phyloP scores from a whole-genome alignment of 305 asterid species.

The Solanum aculeatissimum region DNA sequence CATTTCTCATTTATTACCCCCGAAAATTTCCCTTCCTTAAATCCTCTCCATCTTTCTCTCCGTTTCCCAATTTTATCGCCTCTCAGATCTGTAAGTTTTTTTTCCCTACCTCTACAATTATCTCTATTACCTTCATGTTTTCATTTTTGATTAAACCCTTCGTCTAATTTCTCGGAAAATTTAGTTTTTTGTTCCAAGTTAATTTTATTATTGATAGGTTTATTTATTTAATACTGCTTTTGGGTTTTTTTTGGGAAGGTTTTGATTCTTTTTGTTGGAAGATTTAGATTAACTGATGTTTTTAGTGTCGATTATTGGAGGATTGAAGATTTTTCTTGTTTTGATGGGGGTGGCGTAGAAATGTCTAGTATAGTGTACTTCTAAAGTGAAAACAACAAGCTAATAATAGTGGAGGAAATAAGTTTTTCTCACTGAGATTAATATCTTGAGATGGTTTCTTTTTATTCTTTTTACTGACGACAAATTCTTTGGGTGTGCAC shows the following conservation, averaged over 20 bases:
- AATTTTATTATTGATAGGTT: neutral
- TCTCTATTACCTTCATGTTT: neutral
- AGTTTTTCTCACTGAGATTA: neutral
- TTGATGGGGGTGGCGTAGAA: neutral
- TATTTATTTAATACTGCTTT: neutral
- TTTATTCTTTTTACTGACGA: no score
- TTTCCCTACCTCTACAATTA: neutral
- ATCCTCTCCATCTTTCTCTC: neutral
- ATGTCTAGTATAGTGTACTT: neutral
- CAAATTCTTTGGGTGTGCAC: no score
- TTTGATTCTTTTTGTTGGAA: neutral
- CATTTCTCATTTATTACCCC: neutral
- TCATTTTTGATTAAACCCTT: neutral
- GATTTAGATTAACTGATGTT: neutral
- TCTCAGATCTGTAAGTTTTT: constrained; percentile 19
- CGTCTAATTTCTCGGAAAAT: neutral
- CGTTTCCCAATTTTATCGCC: neutral
- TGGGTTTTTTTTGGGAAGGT: neutral
- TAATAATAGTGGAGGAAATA: neutral
- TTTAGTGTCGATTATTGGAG: neutral
- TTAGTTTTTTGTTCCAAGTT: neutral
- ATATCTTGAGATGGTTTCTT: neutral
- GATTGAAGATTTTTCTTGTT: neutral
- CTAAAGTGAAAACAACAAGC: neutral
- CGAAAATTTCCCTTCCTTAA: neutral